Evolutionary conservation across 495 filamentous ascomycete genomes (phyloP).

Genomic region (Zalerion maritima): DNA sequence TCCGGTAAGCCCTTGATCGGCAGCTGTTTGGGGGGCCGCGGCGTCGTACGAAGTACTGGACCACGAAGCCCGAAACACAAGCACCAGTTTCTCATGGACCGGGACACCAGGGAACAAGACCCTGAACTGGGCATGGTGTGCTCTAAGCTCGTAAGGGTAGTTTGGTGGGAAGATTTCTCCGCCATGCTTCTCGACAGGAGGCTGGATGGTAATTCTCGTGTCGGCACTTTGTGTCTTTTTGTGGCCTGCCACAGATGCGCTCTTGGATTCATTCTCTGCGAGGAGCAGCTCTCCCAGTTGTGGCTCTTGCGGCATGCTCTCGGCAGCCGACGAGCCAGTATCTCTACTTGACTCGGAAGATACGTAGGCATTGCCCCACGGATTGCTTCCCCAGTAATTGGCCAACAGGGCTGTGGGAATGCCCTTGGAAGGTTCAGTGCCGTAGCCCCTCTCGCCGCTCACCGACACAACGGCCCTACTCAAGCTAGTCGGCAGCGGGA

Average conservation of each 20-base stretch:
- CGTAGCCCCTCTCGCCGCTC: conserved; percentile 57
- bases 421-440: conserved; percentile 47
- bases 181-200: conserved; percentile 21
- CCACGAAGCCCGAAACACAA: conserved; percentile 47
- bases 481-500: conserved; percentile 74
- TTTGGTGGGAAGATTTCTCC: conserved; percentile 56
- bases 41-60: conserved; percentile 24
- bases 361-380: conserved; percentile 65
- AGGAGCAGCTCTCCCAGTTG: conserved; percentile 39
- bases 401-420: conserved; percentile 77
- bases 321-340: too few relatives aligned
- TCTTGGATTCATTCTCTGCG: conserved; percentile 14
- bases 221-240: conserved; percentile 74
- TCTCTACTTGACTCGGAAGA: too few relatives aligned
- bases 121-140: conserved; percentile 86
- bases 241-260: conserved; percentile 31
- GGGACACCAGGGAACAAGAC: conserved; percentile 75
- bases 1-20: conserved; percentile 23
- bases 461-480: conserved; percentile 76
- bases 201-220: conserved; percentile 33
- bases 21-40: too few relatives aligned
- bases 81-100: conserved; percentile 57
- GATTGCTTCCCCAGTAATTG: conserved; percentile 80
- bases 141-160: conserved; percentile 70
- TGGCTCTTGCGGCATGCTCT: conserved; percentile 9